phyloP scores from a whole-genome alignment of 2,329 filamentous ascomycete species.

The Exophiala bonariae region DNA sequence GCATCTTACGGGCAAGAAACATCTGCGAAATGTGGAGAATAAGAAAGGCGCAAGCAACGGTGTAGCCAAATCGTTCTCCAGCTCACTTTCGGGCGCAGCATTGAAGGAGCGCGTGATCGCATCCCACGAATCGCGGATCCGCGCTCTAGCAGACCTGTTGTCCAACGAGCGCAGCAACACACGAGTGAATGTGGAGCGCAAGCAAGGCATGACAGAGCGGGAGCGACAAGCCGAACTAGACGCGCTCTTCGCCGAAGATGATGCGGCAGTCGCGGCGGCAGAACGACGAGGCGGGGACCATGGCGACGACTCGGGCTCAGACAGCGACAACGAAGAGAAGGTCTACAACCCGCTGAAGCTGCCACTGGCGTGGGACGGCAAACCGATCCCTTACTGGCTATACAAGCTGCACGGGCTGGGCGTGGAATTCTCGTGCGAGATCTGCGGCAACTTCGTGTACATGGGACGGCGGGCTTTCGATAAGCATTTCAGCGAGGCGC shows the following conservation, averaged over 20 bases:
- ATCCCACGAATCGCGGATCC: constrained; percentile 81
- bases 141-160: constrained; percentile 77
- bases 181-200: constrained; percentile 90
- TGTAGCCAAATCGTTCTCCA: constrained; percentile 21
- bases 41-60: constrained; percentile 43
- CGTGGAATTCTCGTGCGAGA: constrained; percentile 92
- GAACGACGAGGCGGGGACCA: constrained; percentile 33
- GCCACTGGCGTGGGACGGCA: constrained; percentile 95
- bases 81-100: constrained; percentile 35
- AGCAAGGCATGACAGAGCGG: constrained; percentile 94
- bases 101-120: constrained; percentile 89
- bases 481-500: constrained; percentile 94
- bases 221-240: constrained; percentile 94
- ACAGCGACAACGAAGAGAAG: constrained; percentile 77
- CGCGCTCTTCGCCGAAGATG: constrained; percentile 69
- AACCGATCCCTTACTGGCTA: constrained; percentile 98
- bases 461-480: constrained; percentile 95
- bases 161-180: constrained; percentile 86
- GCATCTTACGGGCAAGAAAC: constrained; percentile 88
- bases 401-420: constrained; percentile 95
- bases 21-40: constrained; percentile 77
- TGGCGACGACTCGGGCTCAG: constrained; percentile 63
- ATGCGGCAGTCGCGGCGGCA: constrained; percentile 30
- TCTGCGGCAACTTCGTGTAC: constrained; percentile 98
- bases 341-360: constrained; percentile 97